These are phyloP conservation scores for Globisporangium uncinulatum DNA, from an alignment of 352 stramenopile species.

Conservation along the genomic window DNA sequence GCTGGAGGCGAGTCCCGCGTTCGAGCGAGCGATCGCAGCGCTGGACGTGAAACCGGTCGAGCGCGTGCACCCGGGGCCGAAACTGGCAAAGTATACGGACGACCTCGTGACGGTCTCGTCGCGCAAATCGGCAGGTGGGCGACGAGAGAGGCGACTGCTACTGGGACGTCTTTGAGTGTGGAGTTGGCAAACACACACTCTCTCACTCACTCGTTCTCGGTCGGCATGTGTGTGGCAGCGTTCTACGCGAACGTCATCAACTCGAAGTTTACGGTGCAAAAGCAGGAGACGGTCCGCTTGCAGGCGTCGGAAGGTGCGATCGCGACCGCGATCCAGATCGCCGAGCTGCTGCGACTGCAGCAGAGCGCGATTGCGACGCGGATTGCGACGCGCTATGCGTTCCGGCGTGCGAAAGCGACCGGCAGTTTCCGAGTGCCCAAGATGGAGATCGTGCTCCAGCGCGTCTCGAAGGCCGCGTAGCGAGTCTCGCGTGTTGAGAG, in stretches of 20 bases:
- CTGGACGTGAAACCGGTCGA: slow-evolving; percentile 35
- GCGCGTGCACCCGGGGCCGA: slow-evolving; percentile 42
- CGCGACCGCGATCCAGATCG: slow-evolving; percentile 63
- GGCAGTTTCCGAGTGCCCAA: slow-evolving; percentile 64
- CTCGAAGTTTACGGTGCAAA: slow-evolving; percentile 71
- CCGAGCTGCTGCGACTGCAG: slow-evolving; percentile 65
- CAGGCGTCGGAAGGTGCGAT: slow-evolving; percentile 66
- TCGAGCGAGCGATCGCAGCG: slow-evolving; percentile 41
- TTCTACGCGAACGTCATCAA: slow-evolving; percentile 82
- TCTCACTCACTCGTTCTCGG: neutral
- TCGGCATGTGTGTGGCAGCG: slow-evolving; percentile 18
- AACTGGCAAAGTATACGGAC: slow-evolving; percentile 61
- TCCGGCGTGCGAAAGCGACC: slow-evolving; percentile 43
- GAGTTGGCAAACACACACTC: too few species aligned
- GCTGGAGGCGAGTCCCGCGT: slow-evolving; percentile 18
- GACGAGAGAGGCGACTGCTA: too few species aligned
- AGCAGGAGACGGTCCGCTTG: slow-evolving; percentile 54
- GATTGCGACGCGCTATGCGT: slow-evolving; percentile 64
- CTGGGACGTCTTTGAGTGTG: too few species aligned
- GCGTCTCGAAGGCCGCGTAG: slow-evolving; percentile 27
- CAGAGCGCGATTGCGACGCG: slow-evolving; percentile 48
- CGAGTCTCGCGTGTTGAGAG: neutral
- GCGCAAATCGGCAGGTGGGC: slow-evolving; percentile 57
- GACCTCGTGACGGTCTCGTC: slow-evolving; percentile 68
- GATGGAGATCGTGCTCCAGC: slow-evolving; percentile 60